Conservation (phyloP, 805 yeast species). For the Starmerella apicola region DNA sequence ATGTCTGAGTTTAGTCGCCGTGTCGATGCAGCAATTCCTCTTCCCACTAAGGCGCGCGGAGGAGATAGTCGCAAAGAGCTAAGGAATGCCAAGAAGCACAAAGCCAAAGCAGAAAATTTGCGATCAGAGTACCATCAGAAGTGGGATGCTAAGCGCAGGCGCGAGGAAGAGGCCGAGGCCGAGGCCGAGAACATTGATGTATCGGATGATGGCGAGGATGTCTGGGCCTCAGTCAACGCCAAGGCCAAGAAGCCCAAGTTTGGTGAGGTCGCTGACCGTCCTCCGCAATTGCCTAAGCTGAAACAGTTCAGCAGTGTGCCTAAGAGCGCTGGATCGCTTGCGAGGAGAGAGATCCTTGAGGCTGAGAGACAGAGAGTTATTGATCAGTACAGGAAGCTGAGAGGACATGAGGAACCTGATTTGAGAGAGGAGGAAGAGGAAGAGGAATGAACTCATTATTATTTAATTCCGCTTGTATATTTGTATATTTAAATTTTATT, state of each 20-base stretch:
- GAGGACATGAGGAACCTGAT: too few species aligned
- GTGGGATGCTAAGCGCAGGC: constrained; percentile 16
- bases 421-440: too few species aligned
- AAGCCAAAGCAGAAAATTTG: constrained; percentile 20
- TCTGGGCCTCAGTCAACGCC: constrained; percentile 29
- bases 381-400: constrained; percentile 24
- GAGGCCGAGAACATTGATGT: constrained; percentile 22
- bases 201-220: constrained; percentile 31
- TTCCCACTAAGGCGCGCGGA: constrained; percentile 28
- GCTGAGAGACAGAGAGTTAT: constrained; percentile 30
- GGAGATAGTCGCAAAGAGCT: constrained; percentile 24
- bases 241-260: constrained; percentile 28
- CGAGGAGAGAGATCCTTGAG: constrained; percentile 29
- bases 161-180: constrained; percentile 14
- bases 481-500: too few species aligned
- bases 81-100: constrained; percentile 22
- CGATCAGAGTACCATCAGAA: constrained; percentile 19
- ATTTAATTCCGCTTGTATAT: too few species aligned
- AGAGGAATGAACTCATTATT: too few species aligned
- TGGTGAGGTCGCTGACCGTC: constrained; percentile 33
- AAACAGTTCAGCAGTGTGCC: constrained; percentile 29
- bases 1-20: constrained; percentile 31
- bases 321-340: constrained; percentile 31
- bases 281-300: constrained; percentile 28
- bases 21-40: constrained; percentile 32